Evolutionary conservation across 2,329 filamentous ascomycete species (phyloP), one percentile per base, ranked within the genome.

Genomic region (Calonectria hawksworthii): DNA sequence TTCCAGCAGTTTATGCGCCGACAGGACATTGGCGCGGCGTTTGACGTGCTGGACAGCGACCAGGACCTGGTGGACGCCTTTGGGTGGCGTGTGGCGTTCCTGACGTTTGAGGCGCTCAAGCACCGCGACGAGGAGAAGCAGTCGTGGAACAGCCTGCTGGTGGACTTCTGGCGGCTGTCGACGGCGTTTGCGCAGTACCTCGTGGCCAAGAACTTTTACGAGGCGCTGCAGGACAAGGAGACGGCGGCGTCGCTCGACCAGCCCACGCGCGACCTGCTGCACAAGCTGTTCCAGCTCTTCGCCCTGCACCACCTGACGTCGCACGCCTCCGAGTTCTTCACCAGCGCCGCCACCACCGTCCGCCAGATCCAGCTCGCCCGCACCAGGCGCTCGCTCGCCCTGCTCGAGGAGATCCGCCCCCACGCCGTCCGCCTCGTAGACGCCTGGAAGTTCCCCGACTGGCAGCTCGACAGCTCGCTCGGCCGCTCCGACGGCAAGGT

Each of bases 251-350:
- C 90, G 21, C 86, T 94, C 36, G 91, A 93, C 81, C 80, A 87
- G 0, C 87, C 89, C 70, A 94, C 93, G 0, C 85, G 90, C 18
- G 84, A 84, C 0, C 66, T 94, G 13, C 85, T 95, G 79, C 90
- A 92, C 85, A 92, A 92, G 93, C 87, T 97, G 90, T 94, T 95
- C 91, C 90, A 95, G 93, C 93, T 97, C 90, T 93, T 95, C 90
- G 84, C 91, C 86, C 88, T 93, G 87, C 88, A 88, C 81, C 80
- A 87, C 72, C 75, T 96, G 13, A 93, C 95, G 84, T 88, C 89
- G 68, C 93, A 95, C 80, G 91, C 92, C 0, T 89, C 90, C 28
- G 94, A 95, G 79, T 95, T 95, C 88, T 95, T 94, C 87, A 90
- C 91, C 11, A 92, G 90, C 0, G 88, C 90, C 28, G 94, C 94